Base-by-base conservation (phyloP, 768 basidiomycete genomes). In the Russula virescens region DNA sequence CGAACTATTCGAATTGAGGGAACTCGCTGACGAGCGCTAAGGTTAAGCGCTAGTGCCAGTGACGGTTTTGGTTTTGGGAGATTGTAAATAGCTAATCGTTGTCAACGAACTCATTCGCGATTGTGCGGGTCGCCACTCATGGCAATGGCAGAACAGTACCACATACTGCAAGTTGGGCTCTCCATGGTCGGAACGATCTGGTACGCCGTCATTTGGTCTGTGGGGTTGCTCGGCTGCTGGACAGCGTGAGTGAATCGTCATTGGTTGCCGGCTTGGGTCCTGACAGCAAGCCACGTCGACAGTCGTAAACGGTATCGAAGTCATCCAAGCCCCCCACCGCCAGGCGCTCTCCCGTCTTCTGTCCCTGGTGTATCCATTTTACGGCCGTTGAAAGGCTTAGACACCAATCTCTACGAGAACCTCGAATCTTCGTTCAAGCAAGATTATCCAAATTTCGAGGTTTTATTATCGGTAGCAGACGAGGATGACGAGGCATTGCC, bases 401-500 rank as follows among this genome's bases (percentile, higher is more conserved):
- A 99, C 74, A 83, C 88, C 61, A 98, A 98, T 73, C 81, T 99
- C 21, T 98, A 89, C 74, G 94, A 97, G 77, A 98, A 98, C 73
- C 77, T 99, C 54, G 93, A 97, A 74, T 92, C 94, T 5, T 91
- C 91, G 0, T 96, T 98, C 75, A 79, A 77, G 35, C 94, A 97
- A 70, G 89, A 95, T 66, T 98, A 98, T 72, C 86, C 90, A 0
- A 89, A 89, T 66, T 96, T 84, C 69, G 95, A 99, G 74, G 84
- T 99, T 60, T 77, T 98, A 46, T 86, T 98, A 63, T 92, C 91
- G 28, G 87, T 98, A 6, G 92, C 93, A n/a, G 86, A 91, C 55
- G 87, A 88, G 68, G 73, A 83, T 47, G 97, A 99, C 73, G 91
- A 93, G 72, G 94, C 94, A 5, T 78, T 98, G n/a, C 75, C 80